Evolutionary conservation across 169 alveolate genomes (phyloP).

Genomic region (Perkinsus olseni): DNA sequence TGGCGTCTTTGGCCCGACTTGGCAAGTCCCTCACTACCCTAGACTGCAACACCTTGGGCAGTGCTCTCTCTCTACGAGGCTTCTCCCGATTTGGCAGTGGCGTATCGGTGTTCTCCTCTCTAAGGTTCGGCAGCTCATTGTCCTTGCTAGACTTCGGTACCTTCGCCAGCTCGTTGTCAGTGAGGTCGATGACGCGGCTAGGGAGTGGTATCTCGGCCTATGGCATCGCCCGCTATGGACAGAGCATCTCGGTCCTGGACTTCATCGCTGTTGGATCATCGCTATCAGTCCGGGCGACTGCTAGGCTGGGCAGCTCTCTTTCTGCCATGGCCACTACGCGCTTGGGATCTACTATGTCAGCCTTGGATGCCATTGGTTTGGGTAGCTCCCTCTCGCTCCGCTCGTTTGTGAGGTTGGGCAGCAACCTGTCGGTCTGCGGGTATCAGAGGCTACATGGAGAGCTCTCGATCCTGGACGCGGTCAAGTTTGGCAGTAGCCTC

Average conservation of each 20-base stretch:
- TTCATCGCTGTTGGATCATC: neutral
- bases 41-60: constrained; percentile 7
- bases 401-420: neutral
- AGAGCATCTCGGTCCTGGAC: constrained; percentile 1
- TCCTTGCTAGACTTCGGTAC: constrained; percentile 15
- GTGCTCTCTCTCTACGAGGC: neutral
- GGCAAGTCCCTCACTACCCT: neutral
- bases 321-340: neutral
- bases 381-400: neutral
- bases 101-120: neutral
- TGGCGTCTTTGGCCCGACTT: neutral
- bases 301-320: neutral
- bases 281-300: neutral
- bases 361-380: neutral
- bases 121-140: neutral
- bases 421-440: neutral
- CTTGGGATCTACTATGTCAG: neutral
- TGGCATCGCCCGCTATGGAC: constrained; percentile 14
- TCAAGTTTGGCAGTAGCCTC: neutral
- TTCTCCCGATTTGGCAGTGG: neutral
- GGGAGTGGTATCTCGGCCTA: neutral
- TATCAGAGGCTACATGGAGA: neutral
- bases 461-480: neutral
- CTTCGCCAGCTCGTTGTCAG: constrained; percentile 7
- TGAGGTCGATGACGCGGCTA: neutral